Evolutionary conservation across 768 basidiomycete genomes (phyloP), one percentile per base, ranked within the genome.

Genomic region (Clavaria fumosa): DNA sequence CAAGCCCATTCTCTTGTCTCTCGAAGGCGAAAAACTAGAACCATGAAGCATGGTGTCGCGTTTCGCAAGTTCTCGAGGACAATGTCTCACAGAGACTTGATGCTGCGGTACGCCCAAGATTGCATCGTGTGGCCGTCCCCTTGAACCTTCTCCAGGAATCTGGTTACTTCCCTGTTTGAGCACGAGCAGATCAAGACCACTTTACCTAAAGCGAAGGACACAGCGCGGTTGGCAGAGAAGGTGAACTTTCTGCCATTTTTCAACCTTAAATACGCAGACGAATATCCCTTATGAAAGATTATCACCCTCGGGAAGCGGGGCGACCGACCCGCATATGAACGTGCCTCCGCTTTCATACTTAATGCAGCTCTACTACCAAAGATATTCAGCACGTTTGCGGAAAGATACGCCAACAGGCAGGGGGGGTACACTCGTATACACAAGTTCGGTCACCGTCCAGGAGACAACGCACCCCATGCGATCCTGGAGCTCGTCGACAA

Each of bases 141-240:
- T 44, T 15, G 38, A 36, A 35, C 39, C 51, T 36, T 35, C 22
- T 24, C 4, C 50, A 93, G 90, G 43, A 96, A 96, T 58, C 63
- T 99, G 37, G 91, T 99, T 44, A 84, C 89, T 18, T 90, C 89
- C 4, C 69, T 97, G 23, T 70, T 99, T 40, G 76, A 96, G 52
- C 89, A 97, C 59, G 88, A 95, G 51, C 83, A 86, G 53, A 88
- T 99, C 53, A 80, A 83, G 56, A 97, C 95, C 4, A 99, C 95
- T 0, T 60, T 96, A 11, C 80, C 93, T 22, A 97, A 96, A 57
- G 95, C 95, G 2, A 79, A 82, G 53, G 90, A 95, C 49, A 63
- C 90, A 4, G 86, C 86, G 10, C 69, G 88, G 47, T 62, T 96
- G 37, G 91, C 90, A 11, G 93, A 99, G 53, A 91, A 93, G 76